Evolutionary conservation across 2,329 filamentous ascomycete species (phyloP).

Genomic region (Pestalotiopsis sp.): DNA sequence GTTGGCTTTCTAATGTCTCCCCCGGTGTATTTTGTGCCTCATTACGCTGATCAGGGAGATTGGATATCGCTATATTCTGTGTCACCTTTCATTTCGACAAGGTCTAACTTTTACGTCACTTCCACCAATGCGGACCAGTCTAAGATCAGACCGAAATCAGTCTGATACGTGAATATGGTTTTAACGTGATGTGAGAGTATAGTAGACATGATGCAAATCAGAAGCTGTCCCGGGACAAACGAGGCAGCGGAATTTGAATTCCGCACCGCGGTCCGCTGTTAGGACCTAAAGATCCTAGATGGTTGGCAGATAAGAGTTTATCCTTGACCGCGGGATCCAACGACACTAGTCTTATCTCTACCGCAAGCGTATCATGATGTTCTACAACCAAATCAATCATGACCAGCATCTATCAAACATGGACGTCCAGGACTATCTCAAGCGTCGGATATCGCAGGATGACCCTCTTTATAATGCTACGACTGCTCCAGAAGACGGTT

Average conservation of each 20-base stretch:
- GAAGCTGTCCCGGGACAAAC: background rate
- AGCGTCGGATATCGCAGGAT: background rate
- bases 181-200: too few species aligned
- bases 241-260: background rate
- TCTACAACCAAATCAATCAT: background rate
- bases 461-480: background rate
- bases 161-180: too few species aligned
- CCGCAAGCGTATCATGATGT: background rate
- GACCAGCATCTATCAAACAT: background rate
- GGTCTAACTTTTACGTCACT: too few species aligned
- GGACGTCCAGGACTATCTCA: background rate
- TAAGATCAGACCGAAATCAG: too few species aligned
- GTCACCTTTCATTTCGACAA: too few species aligned
- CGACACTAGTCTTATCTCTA: background rate
- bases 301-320: background rate
- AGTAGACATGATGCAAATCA: too few species aligned
- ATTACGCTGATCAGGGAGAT: too few species aligned
- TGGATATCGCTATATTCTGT: too few species aligned
- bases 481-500: background rate
- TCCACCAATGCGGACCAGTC: too few species aligned
- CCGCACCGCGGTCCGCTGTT: background rate
- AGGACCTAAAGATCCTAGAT: background rate
- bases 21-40: too few species aligned
- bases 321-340: background rate
- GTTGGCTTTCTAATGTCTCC: too few species aligned